phyloP scores from a whole-genome alignment of 768 basidiomycete species.

The Fomitopsis pulvina region DNA sequence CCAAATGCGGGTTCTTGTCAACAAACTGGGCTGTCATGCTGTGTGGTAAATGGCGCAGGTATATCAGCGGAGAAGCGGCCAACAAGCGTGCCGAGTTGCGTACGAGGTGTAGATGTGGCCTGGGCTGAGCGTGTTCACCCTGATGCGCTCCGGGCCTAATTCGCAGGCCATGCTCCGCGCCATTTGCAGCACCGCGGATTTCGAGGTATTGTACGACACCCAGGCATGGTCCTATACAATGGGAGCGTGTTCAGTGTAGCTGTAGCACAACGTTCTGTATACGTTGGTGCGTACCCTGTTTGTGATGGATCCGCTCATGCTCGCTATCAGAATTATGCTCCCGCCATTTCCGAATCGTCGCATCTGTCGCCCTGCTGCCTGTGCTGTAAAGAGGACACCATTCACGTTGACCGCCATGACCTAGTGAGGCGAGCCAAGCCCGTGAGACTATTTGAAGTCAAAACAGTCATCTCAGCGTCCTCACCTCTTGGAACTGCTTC shows the following conservation, averaged over 20 bases:
- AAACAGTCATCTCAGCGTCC: background rate
- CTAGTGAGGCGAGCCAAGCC: slow-evolving; percentile 25
- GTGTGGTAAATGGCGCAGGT: background rate
- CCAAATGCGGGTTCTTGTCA: slow-evolving; percentile 54
- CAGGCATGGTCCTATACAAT: slow-evolving; percentile 57
- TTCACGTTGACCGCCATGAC: slow-evolving; percentile 60
- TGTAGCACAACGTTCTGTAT: background rate
- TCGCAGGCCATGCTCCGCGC: slow-evolving; percentile 79
- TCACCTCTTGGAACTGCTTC: slow-evolving; percentile 56
- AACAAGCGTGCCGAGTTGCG: slow-evolving; percentile 6
- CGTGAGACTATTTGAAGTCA: background rate
- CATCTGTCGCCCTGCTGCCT: slow-evolving; percentile 32
- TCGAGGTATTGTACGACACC: slow-evolving; percentile 74
- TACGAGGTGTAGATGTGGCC: slow-evolving; percentile 71
- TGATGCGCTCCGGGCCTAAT: slow-evolving; percentile 55
- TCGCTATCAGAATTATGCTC: slow-evolving; percentile 36
- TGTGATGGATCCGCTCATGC: slow-evolving; percentile 45
- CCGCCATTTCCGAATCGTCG: slow-evolving; percentile 28
- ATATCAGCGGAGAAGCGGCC: background rate
- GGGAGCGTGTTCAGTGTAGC: background rate
- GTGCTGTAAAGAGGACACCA: slow-evolving; percentile 30
- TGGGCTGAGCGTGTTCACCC: slow-evolving; percentile 73
- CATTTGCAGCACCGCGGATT: slow-evolving; percentile 77
- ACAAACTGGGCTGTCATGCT: slow-evolving; percentile 76
- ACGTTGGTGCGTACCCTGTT: slow-evolving; percentile 49